These are phyloP conservation scores for Fusarium napiforme DNA, from an alignment of 2,329 filamentous ascomycete species.

Conservation along the genomic window DNA sequence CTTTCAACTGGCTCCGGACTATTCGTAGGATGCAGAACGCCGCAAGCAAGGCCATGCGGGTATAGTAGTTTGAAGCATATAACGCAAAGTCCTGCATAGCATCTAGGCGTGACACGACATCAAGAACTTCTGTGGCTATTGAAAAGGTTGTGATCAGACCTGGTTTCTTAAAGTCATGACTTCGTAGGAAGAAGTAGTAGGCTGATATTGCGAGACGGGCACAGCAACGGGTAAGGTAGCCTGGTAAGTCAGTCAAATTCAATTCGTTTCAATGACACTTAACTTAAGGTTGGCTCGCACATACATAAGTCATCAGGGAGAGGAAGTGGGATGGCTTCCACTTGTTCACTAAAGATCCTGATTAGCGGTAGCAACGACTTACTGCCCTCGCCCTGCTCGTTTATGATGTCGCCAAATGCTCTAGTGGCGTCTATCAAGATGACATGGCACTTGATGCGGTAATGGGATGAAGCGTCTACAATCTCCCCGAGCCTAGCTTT, in stretches of 20 bases:
- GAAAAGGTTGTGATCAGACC: neutral
- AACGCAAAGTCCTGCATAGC: slow-evolving; percentile 2
- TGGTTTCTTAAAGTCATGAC: neutral
- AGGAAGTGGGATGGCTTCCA: neutral
- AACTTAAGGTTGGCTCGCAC: neutral
- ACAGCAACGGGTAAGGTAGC: neutral
- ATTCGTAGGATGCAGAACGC: slow-evolving; percentile 2
- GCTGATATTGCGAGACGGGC: neutral
- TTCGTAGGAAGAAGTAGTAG: slow-evolving; percentile 2
- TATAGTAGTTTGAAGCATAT: slow-evolving; percentile 1
- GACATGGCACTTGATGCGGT: neutral
- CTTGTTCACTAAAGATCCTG: neutral
- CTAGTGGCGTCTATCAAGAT: neutral
- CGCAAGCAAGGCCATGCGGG: slow-evolving; percentile 1
- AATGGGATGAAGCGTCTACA: neutral
- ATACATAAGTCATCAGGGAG: neutral
- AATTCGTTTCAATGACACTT: neutral
- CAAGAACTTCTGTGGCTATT: neutral
- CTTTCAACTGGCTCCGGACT: neutral
- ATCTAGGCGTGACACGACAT: slow-evolving; percentile 4
- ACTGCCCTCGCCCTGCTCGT: neutral
- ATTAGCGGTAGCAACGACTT: neutral
- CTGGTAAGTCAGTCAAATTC: neutral
- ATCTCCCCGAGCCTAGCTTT: neutral
- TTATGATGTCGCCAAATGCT: neutral